Conservation (phyloP, 768 basidiomycete genomes). For the Mycena venus region DNA sequence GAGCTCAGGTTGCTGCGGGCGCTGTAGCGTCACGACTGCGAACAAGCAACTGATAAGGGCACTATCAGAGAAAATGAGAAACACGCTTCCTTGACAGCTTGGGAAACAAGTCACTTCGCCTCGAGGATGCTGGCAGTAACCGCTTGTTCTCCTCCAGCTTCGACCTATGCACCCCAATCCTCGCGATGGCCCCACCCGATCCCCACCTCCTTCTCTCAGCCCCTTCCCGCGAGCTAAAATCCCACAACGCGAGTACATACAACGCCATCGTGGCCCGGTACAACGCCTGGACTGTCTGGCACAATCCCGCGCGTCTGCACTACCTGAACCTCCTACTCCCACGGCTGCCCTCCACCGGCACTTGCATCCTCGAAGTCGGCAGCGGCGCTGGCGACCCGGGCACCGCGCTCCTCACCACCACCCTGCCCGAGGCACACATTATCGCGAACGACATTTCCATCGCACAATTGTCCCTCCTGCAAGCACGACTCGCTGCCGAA, state of each 20-base stretch:
- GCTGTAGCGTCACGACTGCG: no score
- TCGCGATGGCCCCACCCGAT: no score
- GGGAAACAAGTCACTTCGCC: no score
- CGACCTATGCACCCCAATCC: no score
- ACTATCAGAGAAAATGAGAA: no score
- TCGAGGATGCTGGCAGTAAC: no score
- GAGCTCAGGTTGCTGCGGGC: no score
- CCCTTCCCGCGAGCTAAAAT: constrained; percentile 16
- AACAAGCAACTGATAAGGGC: no score
- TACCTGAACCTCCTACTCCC: constrained; percentile 19
- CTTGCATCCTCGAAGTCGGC: constrained; percentile 18
- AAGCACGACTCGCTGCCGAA: constrained; percentile 2
- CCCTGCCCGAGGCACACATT: constrained; percentile 9
- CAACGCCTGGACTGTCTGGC: constrained; percentile 17
- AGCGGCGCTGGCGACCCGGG: constrained; percentile 19
- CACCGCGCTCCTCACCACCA: background rate
- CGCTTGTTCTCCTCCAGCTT: no score
- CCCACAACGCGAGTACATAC: constrained; percentile 15
- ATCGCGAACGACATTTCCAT: constrained; percentile 16
- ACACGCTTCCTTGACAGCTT: no score
- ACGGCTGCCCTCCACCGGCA: background rate
- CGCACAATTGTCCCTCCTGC: constrained; percentile 15
- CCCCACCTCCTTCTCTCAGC: constrained; percentile 16
- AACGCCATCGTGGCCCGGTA: constrained; percentile 14
- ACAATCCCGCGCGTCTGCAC: constrained; percentile 11